phyloP scores from a whole-genome alignment of 768 basidiomycete species.

The Chalciporus pseudorubinellus region DNA sequence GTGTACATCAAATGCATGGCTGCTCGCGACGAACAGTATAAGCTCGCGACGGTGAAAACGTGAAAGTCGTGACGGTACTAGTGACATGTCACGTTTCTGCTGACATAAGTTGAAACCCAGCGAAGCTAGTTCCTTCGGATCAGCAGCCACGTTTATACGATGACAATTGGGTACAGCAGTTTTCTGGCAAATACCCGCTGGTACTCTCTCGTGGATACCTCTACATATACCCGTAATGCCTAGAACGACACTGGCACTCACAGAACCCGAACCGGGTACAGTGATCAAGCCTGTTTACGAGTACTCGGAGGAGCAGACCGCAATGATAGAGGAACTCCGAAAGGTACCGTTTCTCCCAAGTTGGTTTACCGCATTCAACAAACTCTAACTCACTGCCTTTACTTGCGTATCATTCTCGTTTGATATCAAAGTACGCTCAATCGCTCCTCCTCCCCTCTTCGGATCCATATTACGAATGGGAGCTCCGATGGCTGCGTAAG shows the following conservation, averaged over 20 bases:
- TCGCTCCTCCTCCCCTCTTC: slow-evolving; percentile 59
- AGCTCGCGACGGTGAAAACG: no score
- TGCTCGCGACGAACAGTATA: slow-evolving; percentile 5
- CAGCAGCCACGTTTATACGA: no score
- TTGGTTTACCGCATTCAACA: neutral
- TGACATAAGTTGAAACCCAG: slow-evolving; percentile 11
- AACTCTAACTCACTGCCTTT: neutral
- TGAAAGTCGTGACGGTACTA: neutral
- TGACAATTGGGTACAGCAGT: neutral
- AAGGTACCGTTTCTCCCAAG: slow-evolving; percentile 44
- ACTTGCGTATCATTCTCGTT: neutral
- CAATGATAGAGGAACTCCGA: slow-evolving; percentile 56
- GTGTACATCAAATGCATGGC: slow-evolving; percentile 98
- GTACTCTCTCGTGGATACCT: neutral
- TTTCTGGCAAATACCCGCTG: neutral
- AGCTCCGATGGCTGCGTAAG: slow-evolving; percentile 69
- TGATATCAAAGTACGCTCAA: slow-evolving; percentile 55
- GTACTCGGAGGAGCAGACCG: slow-evolving; percentile 63
- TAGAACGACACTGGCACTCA: slow-evolving; percentile 49
- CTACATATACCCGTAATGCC: slow-evolving; percentile 29
- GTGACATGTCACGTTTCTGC: neutral
- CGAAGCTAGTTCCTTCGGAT: neutral
- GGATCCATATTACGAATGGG: slow-evolving; percentile 77
- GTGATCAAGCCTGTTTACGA: slow-evolving; percentile 51
- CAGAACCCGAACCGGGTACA: slow-evolving; percentile 51